phyloP scores from a whole-genome alignment of 2,329 filamentous ascomycete species.

The Fusarium nematophilum region DNA sequence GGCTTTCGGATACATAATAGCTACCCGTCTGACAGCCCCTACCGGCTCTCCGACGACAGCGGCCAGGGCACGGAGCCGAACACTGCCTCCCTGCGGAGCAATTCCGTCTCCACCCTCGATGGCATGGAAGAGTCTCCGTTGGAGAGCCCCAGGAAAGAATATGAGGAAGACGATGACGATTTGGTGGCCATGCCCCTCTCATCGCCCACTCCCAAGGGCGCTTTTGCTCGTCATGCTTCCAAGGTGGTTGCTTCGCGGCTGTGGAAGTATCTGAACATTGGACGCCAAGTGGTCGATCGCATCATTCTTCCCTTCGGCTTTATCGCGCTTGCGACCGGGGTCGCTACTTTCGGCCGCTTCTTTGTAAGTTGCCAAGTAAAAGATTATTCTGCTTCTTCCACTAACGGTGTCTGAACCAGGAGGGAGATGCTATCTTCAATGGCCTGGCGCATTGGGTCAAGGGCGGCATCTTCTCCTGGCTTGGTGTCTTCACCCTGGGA shows the following conservation, averaged over 20 bases:
- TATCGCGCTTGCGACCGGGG: slow-evolving; percentile 75
- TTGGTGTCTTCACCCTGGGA: slow-evolving; percentile 86
- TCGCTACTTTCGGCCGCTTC: slow-evolving; percentile 82
- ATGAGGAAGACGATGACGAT: slow-evolving; percentile 61
- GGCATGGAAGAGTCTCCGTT: slow-evolving; percentile 54
- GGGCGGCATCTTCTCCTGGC: slow-evolving; percentile 94
- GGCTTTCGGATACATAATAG: slow-evolving; percentile 51
- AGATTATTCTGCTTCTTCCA: neutral
- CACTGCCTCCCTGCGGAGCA: slow-evolving; percentile 74
- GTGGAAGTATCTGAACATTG: slow-evolving; percentile 67
- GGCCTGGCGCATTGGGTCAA: slow-evolving; percentile 95
- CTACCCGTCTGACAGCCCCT: slow-evolving; percentile 60
- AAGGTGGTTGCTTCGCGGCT: slow-evolving; percentile 66
- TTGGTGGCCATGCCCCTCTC: slow-evolving; percentile 42
- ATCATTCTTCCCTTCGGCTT: slow-evolving; percentile 83
- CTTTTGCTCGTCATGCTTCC: slow-evolving; percentile 65
- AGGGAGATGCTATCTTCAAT: slow-evolving; percentile 77
- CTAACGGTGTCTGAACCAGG: slow-evolving; percentile 56
- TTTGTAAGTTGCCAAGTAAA: slow-evolving; percentile 70
- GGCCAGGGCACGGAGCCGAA: slow-evolving; percentile 79
- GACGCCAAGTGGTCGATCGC: slow-evolving; percentile 78
- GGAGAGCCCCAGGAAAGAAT: slow-evolving; percentile 57
- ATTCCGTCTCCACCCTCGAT: slow-evolving; percentile 68
- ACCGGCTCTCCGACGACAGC: slow-evolving; percentile 75
- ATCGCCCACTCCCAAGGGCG: slow-evolving; percentile 56